Evolutionary conservation across 139 green algal species (phyloP).

Genomic region (Gonium pectorale): DNA sequence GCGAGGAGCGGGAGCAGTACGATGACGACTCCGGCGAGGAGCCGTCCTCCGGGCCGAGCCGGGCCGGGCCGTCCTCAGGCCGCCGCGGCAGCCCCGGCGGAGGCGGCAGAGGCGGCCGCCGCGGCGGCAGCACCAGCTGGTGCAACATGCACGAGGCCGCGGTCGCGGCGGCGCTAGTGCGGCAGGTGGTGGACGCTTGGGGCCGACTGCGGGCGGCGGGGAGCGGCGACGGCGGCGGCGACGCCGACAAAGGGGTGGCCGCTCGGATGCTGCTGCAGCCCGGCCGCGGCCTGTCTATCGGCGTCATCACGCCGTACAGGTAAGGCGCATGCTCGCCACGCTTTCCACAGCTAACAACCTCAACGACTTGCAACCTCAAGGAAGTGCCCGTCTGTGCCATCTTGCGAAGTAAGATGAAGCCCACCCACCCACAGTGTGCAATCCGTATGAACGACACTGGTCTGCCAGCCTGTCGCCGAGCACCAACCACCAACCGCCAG

Average conservation of each 20-base stretch:
- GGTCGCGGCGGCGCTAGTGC: background rate
- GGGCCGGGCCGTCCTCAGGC: background rate
- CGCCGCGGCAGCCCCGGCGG: background rate
- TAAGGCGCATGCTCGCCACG: background rate
- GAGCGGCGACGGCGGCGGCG: background rate
- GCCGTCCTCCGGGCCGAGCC: no score
- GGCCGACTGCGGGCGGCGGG: background rate
- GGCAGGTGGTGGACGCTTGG: background rate
- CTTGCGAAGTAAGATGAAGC: no score
- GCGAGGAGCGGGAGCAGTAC: slow-evolving; percentile 2
- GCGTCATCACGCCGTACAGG: slow-evolving; percentile 31
- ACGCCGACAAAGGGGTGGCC: background rate
- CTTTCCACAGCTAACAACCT: background rate
- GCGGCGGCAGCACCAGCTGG: background rate
- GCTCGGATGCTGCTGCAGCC: background rate
- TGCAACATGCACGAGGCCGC: background rate
- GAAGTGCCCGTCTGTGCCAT: background rate
- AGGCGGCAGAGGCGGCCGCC: no score
- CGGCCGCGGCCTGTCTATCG: background rate
- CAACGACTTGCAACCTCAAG: background rate
- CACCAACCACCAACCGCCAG: no score
- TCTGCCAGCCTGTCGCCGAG: no score
- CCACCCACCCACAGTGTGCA: no score
- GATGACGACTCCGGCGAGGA: background rate
- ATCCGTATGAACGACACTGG: background rate